Evolutionary conservation across 768 basidiomycete genomes (phyloP).

Genomic region (Sutorius australiensis): DNA sequence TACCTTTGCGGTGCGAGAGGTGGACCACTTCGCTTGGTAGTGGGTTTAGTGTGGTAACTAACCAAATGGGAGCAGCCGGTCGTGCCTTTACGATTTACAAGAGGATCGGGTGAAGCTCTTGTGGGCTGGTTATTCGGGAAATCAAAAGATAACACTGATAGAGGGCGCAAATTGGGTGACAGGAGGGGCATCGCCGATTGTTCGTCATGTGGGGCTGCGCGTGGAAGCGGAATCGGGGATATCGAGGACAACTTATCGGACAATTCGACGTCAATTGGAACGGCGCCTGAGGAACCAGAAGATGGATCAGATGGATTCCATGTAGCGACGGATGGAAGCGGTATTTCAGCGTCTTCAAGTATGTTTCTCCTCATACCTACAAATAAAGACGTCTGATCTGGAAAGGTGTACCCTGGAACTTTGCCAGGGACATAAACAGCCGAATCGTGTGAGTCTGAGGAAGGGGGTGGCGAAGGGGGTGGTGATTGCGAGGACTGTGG

Average conservation of each 20-base stretch:
- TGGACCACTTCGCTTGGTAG: background rate
- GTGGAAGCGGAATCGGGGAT: background rate
- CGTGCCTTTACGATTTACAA: background rate
- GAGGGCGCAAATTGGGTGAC: background rate
- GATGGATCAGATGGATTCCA: background rate
- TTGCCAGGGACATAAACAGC: background rate
- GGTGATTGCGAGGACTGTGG: background rate
- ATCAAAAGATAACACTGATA: background rate
- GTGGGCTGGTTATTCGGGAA: background rate
- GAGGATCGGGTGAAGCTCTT: background rate
- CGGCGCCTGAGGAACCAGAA: background rate
- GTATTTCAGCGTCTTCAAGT: background rate
- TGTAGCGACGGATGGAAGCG: background rate
- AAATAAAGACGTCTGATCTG: background rate
- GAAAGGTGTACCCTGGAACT: background rate
- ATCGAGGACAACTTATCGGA: background rate
- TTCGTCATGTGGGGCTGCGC: background rate
- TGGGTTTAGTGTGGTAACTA: slow-evolving; percentile 8
- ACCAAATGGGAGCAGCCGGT: slow-evolving; percentile 1
- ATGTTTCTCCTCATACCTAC: background rate
- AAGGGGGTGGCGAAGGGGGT: background rate
- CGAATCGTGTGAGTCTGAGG: background rate
- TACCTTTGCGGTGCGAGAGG: slow-evolving; percentile 10
- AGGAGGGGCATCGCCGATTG: background rate
- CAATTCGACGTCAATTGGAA: background rate